phyloP scores from a whole-genome alignment of 345 rosid genomes.

The Luvunga scandens region DNA sequence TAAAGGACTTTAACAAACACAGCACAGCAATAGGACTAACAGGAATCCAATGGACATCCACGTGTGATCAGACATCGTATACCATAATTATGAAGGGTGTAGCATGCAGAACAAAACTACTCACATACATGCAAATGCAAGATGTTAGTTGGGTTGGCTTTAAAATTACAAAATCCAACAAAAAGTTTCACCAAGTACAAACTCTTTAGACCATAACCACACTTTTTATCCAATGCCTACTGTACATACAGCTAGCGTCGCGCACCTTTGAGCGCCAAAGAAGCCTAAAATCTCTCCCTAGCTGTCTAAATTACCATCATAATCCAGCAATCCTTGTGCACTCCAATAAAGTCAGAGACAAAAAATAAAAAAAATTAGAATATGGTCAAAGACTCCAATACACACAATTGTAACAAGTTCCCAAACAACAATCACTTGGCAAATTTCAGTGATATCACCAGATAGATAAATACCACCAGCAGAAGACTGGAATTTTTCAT shows the following conservation, averaged over 20 bases:
- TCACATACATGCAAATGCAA: neutral
- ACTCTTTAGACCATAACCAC: neutral
- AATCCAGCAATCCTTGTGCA: neutral
- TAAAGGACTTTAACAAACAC: constrained; percentile 6
- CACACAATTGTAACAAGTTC: neutral
- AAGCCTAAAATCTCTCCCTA: neutral
- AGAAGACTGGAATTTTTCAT: neutral
- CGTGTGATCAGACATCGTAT: neutral
- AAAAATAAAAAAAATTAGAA: neutral
- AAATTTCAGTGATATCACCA: neutral
- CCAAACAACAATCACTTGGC: neutral
- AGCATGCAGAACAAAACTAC: neutral
- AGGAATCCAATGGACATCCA: constrained; percentile 13
- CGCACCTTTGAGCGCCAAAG: neutral
- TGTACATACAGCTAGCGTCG: neutral
- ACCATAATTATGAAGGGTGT: neutral
- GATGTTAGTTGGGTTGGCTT: neutral
- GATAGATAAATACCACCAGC: neutral
- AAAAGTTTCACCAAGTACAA: neutral
- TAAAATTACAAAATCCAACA: neutral
- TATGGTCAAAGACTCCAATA: neutral
- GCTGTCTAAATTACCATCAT: neutral
- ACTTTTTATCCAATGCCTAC: neutral
- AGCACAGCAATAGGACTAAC: neutral
- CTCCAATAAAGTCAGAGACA: neutral